Conservation (phyloP, 2,329 filamentous ascomycete genomes). For the Catunica adiposa region DNA sequence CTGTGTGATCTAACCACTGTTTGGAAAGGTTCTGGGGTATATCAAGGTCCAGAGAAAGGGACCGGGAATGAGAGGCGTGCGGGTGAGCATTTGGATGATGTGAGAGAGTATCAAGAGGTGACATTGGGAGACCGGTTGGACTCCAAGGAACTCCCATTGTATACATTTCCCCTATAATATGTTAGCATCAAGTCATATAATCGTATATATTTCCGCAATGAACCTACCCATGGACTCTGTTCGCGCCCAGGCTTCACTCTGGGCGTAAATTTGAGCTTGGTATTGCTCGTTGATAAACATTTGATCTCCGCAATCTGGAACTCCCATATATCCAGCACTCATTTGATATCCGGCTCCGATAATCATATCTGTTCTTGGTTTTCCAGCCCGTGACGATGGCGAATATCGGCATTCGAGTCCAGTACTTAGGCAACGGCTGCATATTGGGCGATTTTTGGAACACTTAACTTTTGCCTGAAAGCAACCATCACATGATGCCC, state of each 20-base stretch:
- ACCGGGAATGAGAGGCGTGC: constrained; percentile 20
- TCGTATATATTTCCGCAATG: too few relatives aligned
- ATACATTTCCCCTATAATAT: constrained; percentile 21
- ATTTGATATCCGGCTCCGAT: constrained; percentile 3
- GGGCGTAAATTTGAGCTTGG: constrained; percentile 6
- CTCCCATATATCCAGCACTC: not conserved
- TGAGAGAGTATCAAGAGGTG: constrained; percentile 4
- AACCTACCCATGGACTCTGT: constrained; percentile 18
- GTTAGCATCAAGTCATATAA: not conserved
- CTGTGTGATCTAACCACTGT: constrained; percentile 19
- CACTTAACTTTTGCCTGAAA: constrained; percentile 41
- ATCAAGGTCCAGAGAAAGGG: constrained; percentile 19
- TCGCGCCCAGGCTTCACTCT: constrained; percentile 4
- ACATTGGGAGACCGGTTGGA: constrained; percentile 17
- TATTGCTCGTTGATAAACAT: constrained; percentile 7
- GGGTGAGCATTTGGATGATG: constrained; percentile 22
- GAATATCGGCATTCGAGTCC: constrained; percentile 36
- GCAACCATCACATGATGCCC: constrained; percentile 37
- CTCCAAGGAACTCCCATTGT: constrained; percentile 25
- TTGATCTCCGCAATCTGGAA: constrained; percentile 1
- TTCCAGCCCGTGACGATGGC: constrained; percentile 32
- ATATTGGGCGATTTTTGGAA: constrained; percentile 36
- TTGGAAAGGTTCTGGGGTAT: constrained; percentile 8
- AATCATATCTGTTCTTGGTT: constrained; percentile 11
- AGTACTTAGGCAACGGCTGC: constrained; percentile 33